Base-by-base conservation (phyloP, 805 yeast species). In the Saccharomycopsis microspora region DNA sequence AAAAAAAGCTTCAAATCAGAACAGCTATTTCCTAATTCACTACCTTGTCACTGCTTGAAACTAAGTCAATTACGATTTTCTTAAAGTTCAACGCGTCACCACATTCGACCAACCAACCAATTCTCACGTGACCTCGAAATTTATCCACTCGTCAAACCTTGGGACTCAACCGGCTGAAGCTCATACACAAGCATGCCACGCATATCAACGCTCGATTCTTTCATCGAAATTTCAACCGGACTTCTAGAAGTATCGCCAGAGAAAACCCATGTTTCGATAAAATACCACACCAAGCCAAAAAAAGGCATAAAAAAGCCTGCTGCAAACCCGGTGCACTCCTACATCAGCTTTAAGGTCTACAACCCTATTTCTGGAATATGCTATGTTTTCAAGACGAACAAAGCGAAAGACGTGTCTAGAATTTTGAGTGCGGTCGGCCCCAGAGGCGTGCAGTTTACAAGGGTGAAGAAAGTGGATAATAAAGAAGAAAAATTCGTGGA, bases 341-440 rank as follows among this genome's bases (percentile, higher is more conserved):
- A 46, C 56, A 67, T 72, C 50, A 68, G 63, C 51, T 76, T 83
- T 61, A 85, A 82, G 59, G 71, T 83, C 0, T 80, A 64, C 55
- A 87, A 85, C 58, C 74, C 88, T 3, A 70, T 65, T 11, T 67
- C 77, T 11, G 89, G 89, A 5, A 69, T 78, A 39, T 71, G 80
- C 51, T 73, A 80, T 61, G 72, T 70, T 51, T 76, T 70, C 59
- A 69, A 67, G 50, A 78, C 90, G 1, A 65, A 67, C 53, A 80
- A 81, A 54, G 64, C 72, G 43, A 85, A 86, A 60, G 95, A 87
- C 61, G 73, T 88, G 41, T 78, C 85, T 29, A 73, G 89, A 55
- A 59, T 87, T 28, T 65, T 85, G 60, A 75, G 85, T 43, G 82
- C 85, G 5, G 58, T 87, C 43, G 95, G 95, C 0, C 88, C 88